A percentile compares a stretch with the other conserved stretches of the same genome.
Evolutionary conservation across 2,329 filamentous ascomycete genomes (phyloP).

Genomic region (Pseudodiploospora longispora): DNA sequence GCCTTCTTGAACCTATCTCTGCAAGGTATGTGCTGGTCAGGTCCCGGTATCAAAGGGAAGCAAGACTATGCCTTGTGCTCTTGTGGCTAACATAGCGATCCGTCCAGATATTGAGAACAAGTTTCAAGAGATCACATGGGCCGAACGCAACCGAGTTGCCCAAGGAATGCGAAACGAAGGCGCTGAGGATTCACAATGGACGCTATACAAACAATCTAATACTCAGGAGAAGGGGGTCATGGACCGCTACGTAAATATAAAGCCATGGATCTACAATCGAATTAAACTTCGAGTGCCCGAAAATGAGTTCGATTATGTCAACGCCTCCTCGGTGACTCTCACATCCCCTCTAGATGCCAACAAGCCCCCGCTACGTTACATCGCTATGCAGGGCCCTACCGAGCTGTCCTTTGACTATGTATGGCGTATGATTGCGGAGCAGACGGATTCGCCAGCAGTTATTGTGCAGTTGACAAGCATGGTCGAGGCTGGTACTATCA

Average conservation of each 20-base stretch:
- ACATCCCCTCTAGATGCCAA: conserved; percentile 31
- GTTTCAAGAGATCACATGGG: conserved; percentile 46
- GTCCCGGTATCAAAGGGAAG: too few species aligned
- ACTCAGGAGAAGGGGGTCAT: conserved; percentile 30
- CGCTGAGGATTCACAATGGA: conserved; percentile 25
- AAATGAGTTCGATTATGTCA: conserved; percentile 69
- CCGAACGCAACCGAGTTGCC: conserved; percentile 40
- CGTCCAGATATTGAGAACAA: conserved; percentile 39
- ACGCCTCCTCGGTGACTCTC: conserved; percentile 65
- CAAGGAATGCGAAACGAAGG: conserved; percentile 30
- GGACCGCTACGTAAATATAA: conserved; percentile 85
- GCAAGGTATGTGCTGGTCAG: conserved; percentile 22
- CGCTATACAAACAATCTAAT: conserved; percentile 26
- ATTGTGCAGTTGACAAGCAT: conserved; percentile 94
- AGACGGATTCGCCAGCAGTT: conserved; percentile 62
- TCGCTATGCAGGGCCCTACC: conserved; percentile 91
- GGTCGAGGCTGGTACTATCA: conserved; percentile 66
- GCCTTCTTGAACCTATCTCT: conserved; percentile 30
- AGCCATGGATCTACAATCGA: conserved; percentile 81
- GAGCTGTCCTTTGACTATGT: conserved; percentile 67
- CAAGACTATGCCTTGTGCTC: not conserved
- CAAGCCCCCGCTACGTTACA: conserved; percentile 53
- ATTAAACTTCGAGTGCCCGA: conserved; percentile 72
- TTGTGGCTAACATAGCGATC: conserved; percentile 8
- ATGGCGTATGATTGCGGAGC: conserved; percentile 93